phyloP scores from a whole-genome alignment of 495 filamentous ascomycete genomes.

The Letharia columbiana region DNA sequence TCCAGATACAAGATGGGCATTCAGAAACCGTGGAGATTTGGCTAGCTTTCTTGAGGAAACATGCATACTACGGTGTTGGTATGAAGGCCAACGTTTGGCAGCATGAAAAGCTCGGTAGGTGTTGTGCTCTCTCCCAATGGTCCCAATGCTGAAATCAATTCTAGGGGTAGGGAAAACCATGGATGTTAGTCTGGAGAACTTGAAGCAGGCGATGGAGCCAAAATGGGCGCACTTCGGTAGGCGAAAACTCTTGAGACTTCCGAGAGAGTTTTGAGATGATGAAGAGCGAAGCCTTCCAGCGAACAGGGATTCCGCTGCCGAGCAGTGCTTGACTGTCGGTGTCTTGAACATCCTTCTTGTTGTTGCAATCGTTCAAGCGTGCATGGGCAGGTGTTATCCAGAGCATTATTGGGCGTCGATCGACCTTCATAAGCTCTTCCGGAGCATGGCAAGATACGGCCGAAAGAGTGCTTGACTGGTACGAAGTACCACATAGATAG shows the following conservation, averaged over 20 bases:
- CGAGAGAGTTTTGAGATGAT: constrained; percentile 48
- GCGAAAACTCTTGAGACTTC: constrained; percentile 40
- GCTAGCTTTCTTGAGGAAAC: constrained; percentile 83
- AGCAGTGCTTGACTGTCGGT: not conserved
- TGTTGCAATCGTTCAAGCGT: not conserved
- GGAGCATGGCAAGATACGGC: not conserved
- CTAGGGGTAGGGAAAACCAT: constrained; percentile 60
- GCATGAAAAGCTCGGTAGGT: constrained; percentile 59
- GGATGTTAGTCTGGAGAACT: constrained; percentile 49
- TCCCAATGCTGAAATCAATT: constrained; percentile 2
- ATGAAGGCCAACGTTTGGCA: constrained; percentile 99
- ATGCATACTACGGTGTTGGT: constrained; percentile 86
- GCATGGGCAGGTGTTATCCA: not conserved
- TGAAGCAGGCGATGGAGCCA: constrained; percentile 51
- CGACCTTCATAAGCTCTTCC: not conserved
- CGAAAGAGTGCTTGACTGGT: not conserved
- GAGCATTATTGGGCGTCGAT: not conserved
- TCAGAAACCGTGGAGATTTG: constrained; percentile 81
- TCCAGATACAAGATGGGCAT: constrained; percentile 90
- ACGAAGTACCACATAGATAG: not conserved
- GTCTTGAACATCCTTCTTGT: not conserved
- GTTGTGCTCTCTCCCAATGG: not conserved
- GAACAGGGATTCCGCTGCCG: not conserved
- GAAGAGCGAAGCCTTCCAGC: constrained; percentile 39
- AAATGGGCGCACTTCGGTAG: constrained; percentile 58